Evolutionary conservation across 2,329 filamentous ascomycete species (phyloP), one percentile per base, ranked within the genome.

Genomic region (Cordyceps sp.): DNA sequence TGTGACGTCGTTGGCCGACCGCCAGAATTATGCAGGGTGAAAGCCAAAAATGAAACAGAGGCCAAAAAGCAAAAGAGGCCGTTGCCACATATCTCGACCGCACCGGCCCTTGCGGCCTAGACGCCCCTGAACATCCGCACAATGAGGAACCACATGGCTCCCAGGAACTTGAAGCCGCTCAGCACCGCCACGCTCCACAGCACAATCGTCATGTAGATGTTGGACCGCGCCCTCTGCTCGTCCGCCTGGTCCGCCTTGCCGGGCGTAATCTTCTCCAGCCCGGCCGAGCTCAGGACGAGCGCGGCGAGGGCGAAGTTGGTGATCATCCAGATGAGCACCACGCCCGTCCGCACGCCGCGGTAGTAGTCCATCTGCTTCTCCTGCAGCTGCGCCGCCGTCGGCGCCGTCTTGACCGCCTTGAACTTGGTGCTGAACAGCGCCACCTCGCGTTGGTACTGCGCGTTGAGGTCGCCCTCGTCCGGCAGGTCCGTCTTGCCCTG

Each of bases 301-400:
- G 88, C 88, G 1, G 73, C 75, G 6, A 98, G 72, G 1, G 73
- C 85, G 52, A 98, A 81, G 55, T 98, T 98, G 49, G 77, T 85
- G 46, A 96, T 83, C 68, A 98, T 93, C 90, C 90, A 98, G 42
- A 80, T 74, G 31, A 96, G 62, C 20, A 98, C 90, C 42, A 94
- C 86, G 19, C 83, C 73, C 15, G 82, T 92, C 39, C 90, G 74
- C 53, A 98, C 93, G 42, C 86, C 90, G 46, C 86, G 85, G 68
- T 98, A 98, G 59, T 96, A 98, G 53, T 98, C 90, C 62, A 94
- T 84, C 54, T 98, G 88, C 48, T 80, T 83, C 50, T 94, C 86
- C 23, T 73, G 66, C 28, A 69, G 58, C 42, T 72, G 64, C 0
- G 59, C 50, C 1, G 67, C 51, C 1, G 63, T 65, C 0, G 70